These are phyloP conservation scores for Trypanosoma brucei DNA, from an alignment of 208 protist genomes.

Conservation along the genomic window DNA sequence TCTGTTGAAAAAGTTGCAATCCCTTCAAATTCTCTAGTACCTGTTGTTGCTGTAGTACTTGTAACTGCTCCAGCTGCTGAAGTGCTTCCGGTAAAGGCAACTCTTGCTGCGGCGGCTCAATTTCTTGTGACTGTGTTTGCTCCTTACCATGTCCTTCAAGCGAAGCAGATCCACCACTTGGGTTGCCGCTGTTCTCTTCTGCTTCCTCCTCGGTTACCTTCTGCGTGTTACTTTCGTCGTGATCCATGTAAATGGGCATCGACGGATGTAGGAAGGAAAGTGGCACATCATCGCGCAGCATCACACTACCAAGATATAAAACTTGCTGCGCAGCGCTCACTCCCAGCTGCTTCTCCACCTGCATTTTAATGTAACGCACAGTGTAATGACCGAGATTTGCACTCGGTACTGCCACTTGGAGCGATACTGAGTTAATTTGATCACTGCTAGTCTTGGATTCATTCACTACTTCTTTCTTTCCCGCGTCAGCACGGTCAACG, in stretches of 20 bases:
- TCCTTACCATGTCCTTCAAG: not conserved
- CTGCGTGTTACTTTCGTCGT: not conserved
- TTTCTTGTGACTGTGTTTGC: not conserved
- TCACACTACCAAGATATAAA: slow-evolving; percentile 29
- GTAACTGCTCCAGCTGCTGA: not conserved
- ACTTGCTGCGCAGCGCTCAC: slow-evolving; percentile 24
- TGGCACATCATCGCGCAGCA: slow-evolving; percentile 39
- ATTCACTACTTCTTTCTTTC: not conserved
- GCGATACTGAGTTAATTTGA: slow-evolving; percentile 8
- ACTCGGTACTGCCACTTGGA: slow-evolving; percentile 28
- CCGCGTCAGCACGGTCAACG: not conserved
- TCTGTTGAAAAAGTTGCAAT: no score
- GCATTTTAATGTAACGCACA: slow-evolving; percentile 40
- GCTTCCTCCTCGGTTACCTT: not conserved
- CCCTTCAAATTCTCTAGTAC: not conserved
- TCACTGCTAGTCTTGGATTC: not conserved
- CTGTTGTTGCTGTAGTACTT: slow-evolving; percentile 1
- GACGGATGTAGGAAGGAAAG: slow-evolving; percentile 30
- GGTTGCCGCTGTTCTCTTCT: not conserved
- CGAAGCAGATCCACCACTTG: no score
- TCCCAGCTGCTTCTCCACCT: slow-evolving; percentile 37
- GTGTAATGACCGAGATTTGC: slow-evolving; percentile 14
- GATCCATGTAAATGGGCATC: slow-evolving; percentile 21
- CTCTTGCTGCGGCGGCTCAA: not conserved
- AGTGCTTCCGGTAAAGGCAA: not conserved